These are phyloP conservation scores for Phytopythium litorale DNA, from an alignment of 352 stramenopile genomes.

Conservation along the genomic window DNA sequence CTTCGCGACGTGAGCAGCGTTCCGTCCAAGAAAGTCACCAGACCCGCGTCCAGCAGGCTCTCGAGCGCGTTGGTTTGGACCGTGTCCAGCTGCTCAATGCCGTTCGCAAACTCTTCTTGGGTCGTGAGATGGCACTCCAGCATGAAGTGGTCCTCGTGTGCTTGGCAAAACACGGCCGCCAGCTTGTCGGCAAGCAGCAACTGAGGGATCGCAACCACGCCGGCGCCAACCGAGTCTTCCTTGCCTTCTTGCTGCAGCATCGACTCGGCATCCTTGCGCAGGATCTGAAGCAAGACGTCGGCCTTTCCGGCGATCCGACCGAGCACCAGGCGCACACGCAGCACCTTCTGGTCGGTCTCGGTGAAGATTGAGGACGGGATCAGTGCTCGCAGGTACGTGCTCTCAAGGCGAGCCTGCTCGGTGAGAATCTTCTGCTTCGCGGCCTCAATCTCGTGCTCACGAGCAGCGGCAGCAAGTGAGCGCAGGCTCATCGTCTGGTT, in stretches of 20 bases:
- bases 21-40: conserved; percentile 56
- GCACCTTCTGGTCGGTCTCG: conserved; percentile 67
- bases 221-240: conserved; percentile 18
- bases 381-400: conserved; percentile 58
- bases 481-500: conserved; percentile 76
- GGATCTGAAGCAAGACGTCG: conserved; percentile 61
- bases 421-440: conserved; percentile 66
- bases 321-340: conserved; percentile 62
- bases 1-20: conserved; percentile 36
- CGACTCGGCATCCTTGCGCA: conserved; percentile 59
- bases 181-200: conserved; percentile 60
- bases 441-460: conserved; percentile 63
- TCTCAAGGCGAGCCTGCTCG: conserved; percentile 62
- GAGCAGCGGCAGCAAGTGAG: conserved; percentile 46
- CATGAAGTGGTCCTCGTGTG: conserved; percentile 69
- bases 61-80: conserved; percentile 42
- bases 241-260: conserved; percentile 37
- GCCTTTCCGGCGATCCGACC: conserved; percentile 64
- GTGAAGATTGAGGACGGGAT: conserved; percentile 71
- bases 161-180: conserved; percentile 48
- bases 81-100: conserved; percentile 39
- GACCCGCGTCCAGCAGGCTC: conserved; percentile 43
- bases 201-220: conserved; percentile 38
- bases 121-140: conserved; percentile 73
- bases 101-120: conserved; percentile 49